Evolutionary conservation across 2,329 filamentous ascomycete genomes (phyloP), one percentile per base, ranked within the genome.

Genomic region (Davidsoniella neocaledoniae): DNA sequence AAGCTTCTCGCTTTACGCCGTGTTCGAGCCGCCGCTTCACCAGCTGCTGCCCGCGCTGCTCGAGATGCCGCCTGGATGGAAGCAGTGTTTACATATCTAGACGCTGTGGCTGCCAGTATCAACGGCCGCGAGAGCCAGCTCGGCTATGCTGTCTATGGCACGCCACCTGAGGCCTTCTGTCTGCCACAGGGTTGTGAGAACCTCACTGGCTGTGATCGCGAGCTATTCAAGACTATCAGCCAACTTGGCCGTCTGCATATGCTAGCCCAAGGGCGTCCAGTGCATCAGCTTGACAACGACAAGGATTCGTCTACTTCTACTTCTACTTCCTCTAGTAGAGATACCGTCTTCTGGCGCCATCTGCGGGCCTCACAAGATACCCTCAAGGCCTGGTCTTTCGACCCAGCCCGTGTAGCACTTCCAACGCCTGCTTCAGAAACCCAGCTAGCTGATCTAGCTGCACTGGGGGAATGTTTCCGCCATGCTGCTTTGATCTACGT

Each of bases 41-140:
- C 52, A 58, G 26, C 52, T 46, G 42, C 76, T 61, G 65, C 72
- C 61, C 58, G 78, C 59, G 72, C 61, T 58, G 79, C 59, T 63
- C 76, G 78, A 46, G 83, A 87, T 54, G 83, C 86, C 52, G 77
- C 80, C 10, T 95, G 88, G 88, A 90, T 94, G 68, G 85, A 93
- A 58, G 80, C 86, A 40, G 79, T 94, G 57, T 95, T 95, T 60
- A 91, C 86, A 33, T 94, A 90, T 72, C 93, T 94, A 61, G 90
- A 95, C 62, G 86, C 88, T 50, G 86, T 95, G 66, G 87, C 86
- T 0, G 86, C 86, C 38, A 88, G 83, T 48, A 86, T 94, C 60
- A 95, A 95, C 58, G 85, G 94, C 63, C 79, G 88, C 47, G 88
- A 95, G 64, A 79, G 84, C 26, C 86, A 94, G 62, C 75, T 94